Conservation (phyloP, 495 filamentous ascomycete genomes). For the Neurospora tetraspora region DNA sequence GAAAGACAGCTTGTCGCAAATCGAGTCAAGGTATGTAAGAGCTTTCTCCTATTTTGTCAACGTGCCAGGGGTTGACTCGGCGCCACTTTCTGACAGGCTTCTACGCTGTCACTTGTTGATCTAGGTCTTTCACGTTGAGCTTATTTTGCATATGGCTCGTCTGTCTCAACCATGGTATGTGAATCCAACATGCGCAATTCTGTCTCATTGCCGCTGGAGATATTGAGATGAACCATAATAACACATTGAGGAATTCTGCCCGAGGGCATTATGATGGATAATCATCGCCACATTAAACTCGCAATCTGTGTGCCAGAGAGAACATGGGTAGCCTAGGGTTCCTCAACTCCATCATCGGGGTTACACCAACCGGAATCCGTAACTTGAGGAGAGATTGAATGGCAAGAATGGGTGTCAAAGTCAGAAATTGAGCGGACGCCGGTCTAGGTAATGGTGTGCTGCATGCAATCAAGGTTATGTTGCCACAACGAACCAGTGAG, state of each 20-base stretch:
- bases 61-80: not conserved
- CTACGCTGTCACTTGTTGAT: not conserved
- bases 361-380: not conserved
- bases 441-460: not conserved
- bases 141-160: not conserved
- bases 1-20: not conserved
- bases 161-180: not conserved
- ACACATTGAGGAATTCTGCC: not conserved
- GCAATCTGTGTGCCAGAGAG: not conserved
- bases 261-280: not conserved
- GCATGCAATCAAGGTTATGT: not conserved
- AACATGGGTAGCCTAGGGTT: not conserved
- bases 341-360: not conserved
- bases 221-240: not conserved
- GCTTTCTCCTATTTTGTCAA: not conserved
- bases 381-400: not conserved
- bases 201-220: not conserved
- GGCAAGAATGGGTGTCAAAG: not conserved
- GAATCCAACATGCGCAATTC: not conserved
- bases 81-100: not conserved
- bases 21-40: not conserved
- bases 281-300: not conserved
- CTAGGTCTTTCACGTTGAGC: not conserved
- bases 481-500: not conserved
- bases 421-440: not conserved